phyloP scores from a whole-genome alignment of 164 flowering plant species.

The Annona squamosa region DNA sequence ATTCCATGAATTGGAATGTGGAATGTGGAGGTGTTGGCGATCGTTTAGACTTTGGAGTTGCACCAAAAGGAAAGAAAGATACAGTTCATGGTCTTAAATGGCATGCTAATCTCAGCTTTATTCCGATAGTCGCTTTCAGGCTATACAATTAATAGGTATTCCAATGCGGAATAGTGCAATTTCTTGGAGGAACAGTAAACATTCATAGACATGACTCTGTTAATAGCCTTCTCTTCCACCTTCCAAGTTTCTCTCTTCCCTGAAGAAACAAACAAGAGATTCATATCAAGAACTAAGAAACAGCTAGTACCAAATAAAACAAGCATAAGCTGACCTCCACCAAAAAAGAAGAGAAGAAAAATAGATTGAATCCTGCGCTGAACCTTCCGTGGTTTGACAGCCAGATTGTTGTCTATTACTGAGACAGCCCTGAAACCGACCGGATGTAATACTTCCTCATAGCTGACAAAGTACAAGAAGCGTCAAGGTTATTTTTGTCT shows the following conservation, averaged over 20 bases:
- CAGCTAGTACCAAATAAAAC: not conserved
- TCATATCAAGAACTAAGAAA: not conserved
- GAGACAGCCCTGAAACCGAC: constrained; percentile 50
- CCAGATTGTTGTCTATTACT: constrained; percentile 55
- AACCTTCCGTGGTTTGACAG: constrained; percentile 59
- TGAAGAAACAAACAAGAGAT: constrained; percentile 13
- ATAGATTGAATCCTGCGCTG: not conserved
- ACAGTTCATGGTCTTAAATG: too few species aligned
- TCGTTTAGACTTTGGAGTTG: too few species aligned
- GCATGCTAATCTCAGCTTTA: too few species aligned
- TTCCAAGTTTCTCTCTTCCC: constrained; percentile 59
- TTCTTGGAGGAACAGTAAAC: not conserved
- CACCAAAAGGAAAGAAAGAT: too few species aligned
- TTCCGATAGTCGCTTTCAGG: too few species aligned
- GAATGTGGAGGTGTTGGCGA: too few species aligned
- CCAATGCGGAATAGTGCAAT: too few species aligned
- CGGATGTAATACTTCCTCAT: constrained; percentile 60
- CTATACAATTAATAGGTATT: too few species aligned
- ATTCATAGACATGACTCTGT: constrained; percentile 24
- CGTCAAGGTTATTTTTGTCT: not conserved
- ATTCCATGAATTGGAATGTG: too few species aligned
- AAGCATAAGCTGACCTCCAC: not conserved
- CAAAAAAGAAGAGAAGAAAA: not conserved
- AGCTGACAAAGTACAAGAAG: constrained; percentile 28
- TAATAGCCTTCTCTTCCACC: constrained; percentile 44